Evolutionary conservation across 331 rosid species (phyloP), one percentile per base, ranked within the genome.

Genomic region (Telfairia occidentalis): DNA sequence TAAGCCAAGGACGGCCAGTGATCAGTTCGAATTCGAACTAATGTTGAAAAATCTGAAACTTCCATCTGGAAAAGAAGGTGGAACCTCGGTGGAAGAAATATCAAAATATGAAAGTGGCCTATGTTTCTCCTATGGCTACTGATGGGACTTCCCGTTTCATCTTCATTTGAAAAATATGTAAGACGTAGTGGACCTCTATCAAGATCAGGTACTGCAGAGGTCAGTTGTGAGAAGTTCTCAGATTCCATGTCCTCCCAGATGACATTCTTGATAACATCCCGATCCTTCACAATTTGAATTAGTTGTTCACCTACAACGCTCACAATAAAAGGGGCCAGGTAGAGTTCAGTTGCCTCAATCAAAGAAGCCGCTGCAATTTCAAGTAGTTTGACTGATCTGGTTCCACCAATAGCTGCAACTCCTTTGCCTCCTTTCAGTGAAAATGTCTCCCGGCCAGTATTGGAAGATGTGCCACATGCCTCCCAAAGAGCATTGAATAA

Each of bases 1-100:
- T 94, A 94, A 58, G 98, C 98, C 77, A 94, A 85, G 89, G 97
- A 89, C 0, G 98, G 98, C 97, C 98, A 94, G 79, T 94, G 96
- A 84, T 94, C 98, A 4, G 98, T 94, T 74, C 92, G 90, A 60
- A 94, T 94, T 48, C 95, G 91, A 60, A 94, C 97, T 74, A 94
- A 84, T 21, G 97, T 90, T 71, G 97, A 94, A 85, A 80, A 80
- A 79, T 94, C 92, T 5, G 86, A 86, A 23, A 94, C 98, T 85
- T 91, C 98, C 96, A 94, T 87, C 78, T 89, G 92, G 81, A 94
- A 87, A 83, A 94, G 98, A 65, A 94, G 96, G 90, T 94, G 98
- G 78, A 88, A 94, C 85, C 96, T 83, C 0, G 98, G 98, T 28
- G 98, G 98, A 83, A 94, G 97, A 86, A 89, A 92, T 83, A 94